phyloP scores from a whole-genome alignment of 371 early-diverging fungal genomes.

The Apophysomyces trapeziformis region DNA sequence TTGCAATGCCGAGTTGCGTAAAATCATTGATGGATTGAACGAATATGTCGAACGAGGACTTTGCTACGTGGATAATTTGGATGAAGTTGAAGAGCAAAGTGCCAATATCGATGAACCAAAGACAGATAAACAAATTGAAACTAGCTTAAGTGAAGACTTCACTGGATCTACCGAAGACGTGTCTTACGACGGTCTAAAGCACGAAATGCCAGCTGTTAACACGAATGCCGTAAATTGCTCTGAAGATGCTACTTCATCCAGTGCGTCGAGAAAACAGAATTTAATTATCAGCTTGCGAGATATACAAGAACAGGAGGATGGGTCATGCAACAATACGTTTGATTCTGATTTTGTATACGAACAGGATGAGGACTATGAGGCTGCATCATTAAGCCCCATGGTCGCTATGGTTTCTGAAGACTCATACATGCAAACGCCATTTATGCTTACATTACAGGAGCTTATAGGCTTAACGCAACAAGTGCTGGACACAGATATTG shows the following conservation, averaged over 20 bases:
- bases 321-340: not conserved
- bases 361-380: not conserved
- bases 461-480: conserved; percentile 59
- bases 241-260: not conserved
- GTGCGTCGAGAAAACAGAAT: not conserved
- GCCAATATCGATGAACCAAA: conserved; percentile 25
- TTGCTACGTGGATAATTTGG: conserved; percentile 60
- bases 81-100: conserved; percentile 33
- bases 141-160: not conserved
- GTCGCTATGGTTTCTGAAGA: conserved; percentile 62
- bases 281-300: not conserved
- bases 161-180: not conserved
- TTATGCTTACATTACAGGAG: conserved; percentile 63
- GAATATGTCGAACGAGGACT: conserved; percentile 72
- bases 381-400: conserved; percentile 22
- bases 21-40: conserved; percentile 72
- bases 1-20: conserved; percentile 54
- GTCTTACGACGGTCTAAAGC: too few relatives aligned
- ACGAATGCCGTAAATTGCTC: not conserved
- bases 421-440: conserved; percentile 63
- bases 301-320: conserved; percentile 2
- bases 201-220: not conserved
- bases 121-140: conserved; percentile 24
- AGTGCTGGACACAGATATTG: conserved; percentile 60
- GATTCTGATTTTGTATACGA: not conserved